Evolutionary conservation across 768 basidiomycete genomes (phyloP).

Genomic region (Panellus pusillus): DNA sequence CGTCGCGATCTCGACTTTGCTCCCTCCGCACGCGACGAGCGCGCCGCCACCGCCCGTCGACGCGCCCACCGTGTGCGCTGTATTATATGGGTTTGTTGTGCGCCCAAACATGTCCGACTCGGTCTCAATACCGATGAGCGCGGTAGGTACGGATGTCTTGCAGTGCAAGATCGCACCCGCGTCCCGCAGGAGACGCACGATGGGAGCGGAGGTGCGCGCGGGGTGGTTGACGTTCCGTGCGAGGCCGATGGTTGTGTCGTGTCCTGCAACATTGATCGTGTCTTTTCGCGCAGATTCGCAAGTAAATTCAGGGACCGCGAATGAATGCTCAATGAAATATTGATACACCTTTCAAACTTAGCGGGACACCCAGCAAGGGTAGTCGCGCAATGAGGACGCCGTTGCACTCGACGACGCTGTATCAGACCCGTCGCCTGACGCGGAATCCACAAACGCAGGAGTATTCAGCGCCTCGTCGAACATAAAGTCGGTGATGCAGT

Average conservation of each 20-base stretch:
- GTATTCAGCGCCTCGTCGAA: constrained; percentile 29
- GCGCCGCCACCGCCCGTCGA: constrained; percentile 71
- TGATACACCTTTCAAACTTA: constrained; percentile 55
- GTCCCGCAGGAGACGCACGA: constrained; percentile 53
- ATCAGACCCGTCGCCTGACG: constrained; percentile 38
- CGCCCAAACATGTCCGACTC: constrained; percentile 57
- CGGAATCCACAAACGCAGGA: constrained; percentile 7
- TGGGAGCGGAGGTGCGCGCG: constrained; percentile 43
- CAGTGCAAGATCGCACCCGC: constrained; percentile 68
- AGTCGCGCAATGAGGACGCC: constrained; percentile 18
- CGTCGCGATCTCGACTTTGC: constrained; percentile 68
- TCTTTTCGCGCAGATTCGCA: constrained; percentile 3
- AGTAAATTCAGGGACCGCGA: constrained; percentile 24
- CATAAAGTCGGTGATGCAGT: constrained; percentile 64
- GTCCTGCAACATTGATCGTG: constrained; percentile 52
- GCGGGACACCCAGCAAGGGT: constrained; percentile 57
- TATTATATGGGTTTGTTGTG: constrained; percentile 62
- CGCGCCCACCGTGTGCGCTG: constrained; percentile 57
- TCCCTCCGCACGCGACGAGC: constrained; percentile 63
- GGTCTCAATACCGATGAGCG: constrained; percentile 59
- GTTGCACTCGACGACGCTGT: constrained; percentile 4
- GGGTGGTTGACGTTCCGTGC: constrained; percentile 50
- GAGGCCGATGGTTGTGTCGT: constrained; percentile 61
- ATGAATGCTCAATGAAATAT: constrained; percentile 17
- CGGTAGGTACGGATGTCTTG: constrained; percentile 66